Base-by-base conservation (phyloP, 164 flowering plant species). In the Vitis riparia region DNA sequence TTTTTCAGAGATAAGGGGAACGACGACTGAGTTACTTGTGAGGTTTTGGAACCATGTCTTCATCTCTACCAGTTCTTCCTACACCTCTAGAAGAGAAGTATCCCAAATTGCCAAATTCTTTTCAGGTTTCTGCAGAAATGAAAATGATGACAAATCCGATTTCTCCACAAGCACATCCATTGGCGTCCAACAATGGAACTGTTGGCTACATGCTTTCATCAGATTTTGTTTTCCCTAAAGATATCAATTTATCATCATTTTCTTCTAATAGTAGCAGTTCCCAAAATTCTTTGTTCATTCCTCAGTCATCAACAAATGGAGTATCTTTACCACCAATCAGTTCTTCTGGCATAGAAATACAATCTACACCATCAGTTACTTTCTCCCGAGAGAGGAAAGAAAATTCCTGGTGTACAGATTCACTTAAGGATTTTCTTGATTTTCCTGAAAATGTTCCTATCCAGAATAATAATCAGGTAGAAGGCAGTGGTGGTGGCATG, bases 341-440 rank as follows among this genome's bases (percentile, higher is more conserved):
- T 68, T 70, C 68, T 65, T 56, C 76, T 13, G 56, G 17, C 59
- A 30, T 72, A 58, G 80, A 70, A 53, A 50, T 57, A 44, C 85
- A 71, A 37, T 56, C 83, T 53, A 56, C 69, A 44, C 11, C 73
- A 65, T 71, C 73, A 17, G 53, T 67, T 55, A 67, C 55, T 73
- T 70, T 55, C 52, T 15, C 68, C 37, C 58, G 60, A 37, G 87
- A 76, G 65, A 69, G 49, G 23, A 75, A 71, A 63, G 82, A 85
- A 57, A 58, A 68, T 30, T 68, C 82, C 51, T 83, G 89, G 87
- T 53, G 61, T 71, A 56, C 78, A 11, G 81, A 82, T 71, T 63
- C 68, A 11, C 65, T 81, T 65, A 76, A 74, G 68, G 77, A 67
- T 13, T 70, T 85, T 47, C 78, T 80, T 62, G 73, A 81, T 69